Evolutionary conservation across 192 early-diverging fungal genomes (phyloP).

Genomic region (Podila verticillata): DNA sequence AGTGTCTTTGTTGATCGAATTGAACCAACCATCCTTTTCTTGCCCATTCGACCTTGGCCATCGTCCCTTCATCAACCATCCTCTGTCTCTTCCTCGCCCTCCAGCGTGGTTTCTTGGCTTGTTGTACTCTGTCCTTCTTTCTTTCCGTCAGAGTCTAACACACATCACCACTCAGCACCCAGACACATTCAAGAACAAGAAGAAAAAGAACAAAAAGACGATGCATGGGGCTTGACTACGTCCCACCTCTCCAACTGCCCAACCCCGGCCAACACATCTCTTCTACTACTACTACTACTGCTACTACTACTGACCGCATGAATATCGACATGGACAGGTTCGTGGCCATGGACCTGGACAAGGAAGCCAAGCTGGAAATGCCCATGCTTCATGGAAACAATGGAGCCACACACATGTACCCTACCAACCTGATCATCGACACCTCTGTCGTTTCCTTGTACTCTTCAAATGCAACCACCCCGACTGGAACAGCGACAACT

Average conservation of each 20-base stretch:
- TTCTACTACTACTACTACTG: too few species aligned
- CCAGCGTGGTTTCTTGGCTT: too few species aligned
- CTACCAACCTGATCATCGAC: not conserved
- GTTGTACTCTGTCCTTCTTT: too few species aligned
- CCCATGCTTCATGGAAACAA: not conserved
- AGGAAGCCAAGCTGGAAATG: not conserved
- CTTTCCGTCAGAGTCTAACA: too few species aligned
- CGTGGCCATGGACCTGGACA: not conserved
- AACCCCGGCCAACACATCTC: not conserved
- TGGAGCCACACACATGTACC: not conserved
- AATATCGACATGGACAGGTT: not conserved
- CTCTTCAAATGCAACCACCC: not conserved
- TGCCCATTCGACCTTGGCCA: too few species aligned
- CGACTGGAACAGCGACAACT: not conserved
- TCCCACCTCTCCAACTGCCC: not conserved
- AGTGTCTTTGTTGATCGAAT: too few species aligned
- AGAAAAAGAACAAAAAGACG: not conserved
- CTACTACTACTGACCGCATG: not conserved
- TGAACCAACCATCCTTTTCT: not conserved
- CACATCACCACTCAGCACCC: not conserved
- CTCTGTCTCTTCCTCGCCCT: too few species aligned
- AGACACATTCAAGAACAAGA: not conserved
- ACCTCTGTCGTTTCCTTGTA: not conserved
- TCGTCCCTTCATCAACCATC: too few species aligned
- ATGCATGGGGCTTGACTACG: not conserved